Evolutionary conservation across 805 yeast genomes (phyloP).

Genomic region (Kuraishia cidri): DNA sequence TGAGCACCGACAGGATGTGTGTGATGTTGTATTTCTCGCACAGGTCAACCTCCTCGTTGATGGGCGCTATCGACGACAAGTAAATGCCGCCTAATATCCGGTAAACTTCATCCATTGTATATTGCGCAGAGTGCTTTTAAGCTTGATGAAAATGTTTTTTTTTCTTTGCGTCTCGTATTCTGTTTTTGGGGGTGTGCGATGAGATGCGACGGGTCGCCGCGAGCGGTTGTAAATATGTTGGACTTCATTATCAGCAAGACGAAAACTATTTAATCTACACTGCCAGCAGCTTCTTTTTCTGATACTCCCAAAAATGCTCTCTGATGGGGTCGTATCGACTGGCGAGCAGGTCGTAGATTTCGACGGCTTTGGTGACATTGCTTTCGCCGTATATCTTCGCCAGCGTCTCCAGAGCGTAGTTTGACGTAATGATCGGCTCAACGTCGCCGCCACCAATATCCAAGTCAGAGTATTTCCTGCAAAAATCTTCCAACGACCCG

Average conservation of each 20-base stretch:
- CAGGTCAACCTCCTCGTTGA: slow-evolving; percentile 44
- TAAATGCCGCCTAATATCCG: slow-evolving; percentile 68
- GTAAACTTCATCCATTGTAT: too few relatives aligned
- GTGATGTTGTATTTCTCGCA: slow-evolving; percentile 46
- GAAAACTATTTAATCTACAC: not conserved
- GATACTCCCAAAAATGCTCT: slow-evolving; percentile 19
- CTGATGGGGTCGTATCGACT: slow-evolving; percentile 20
- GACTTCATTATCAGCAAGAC: not conserved
- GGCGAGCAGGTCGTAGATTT: slow-evolving; percentile 43
- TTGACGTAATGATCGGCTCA: slow-evolving; percentile 27
- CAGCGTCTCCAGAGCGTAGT: slow-evolving; percentile 57
- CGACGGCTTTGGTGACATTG: slow-evolving; percentile 22
- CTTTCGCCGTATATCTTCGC: slow-evolving; percentile 36
- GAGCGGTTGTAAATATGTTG: too few relatives aligned
- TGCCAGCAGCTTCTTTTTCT: slow-evolving; percentile 4
- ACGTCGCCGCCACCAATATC: slow-evolving; percentile 11
- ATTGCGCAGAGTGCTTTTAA: too few relatives aligned
- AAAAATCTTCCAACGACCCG: slow-evolving; percentile 33
- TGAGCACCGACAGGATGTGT: slow-evolving; percentile 63
- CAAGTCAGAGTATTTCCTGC: slow-evolving; percentile 27
- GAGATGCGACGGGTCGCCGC: too few relatives aligned
- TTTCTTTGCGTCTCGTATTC: too few relatives aligned
- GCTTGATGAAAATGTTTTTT: too few relatives aligned
- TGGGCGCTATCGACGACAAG: slow-evolving; percentile 65
- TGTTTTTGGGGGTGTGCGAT: too few relatives aligned